Conservation (phyloP, 176 grass and related monocot species). For the Juncus effusus region DNA sequence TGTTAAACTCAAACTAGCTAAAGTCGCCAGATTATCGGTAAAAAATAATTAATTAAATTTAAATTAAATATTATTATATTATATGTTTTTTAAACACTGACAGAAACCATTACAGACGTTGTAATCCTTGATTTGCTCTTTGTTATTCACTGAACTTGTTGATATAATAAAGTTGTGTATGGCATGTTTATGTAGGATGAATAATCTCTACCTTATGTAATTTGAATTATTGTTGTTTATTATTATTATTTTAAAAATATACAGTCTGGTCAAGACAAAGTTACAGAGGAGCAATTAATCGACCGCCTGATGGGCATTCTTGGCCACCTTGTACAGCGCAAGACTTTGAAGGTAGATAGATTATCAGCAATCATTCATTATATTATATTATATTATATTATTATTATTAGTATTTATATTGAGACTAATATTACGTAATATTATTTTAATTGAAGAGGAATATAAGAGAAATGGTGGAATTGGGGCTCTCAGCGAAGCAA, state of each 20-base stretch:
- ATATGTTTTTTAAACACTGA: conserved; percentile 1
- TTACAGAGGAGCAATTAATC: conserved; percentile 74
- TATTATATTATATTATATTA: conserved; percentile 10
- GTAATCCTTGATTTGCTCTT: conserved; percentile 1
- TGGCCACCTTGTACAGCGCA: conserved; percentile 90
- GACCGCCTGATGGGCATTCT: conserved; percentile 93
- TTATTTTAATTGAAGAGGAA: conserved; percentile 62
- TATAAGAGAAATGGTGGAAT: conserved; percentile 97
- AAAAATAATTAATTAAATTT: conserved; percentile 30
- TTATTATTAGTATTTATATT: conserved; percentile 4
- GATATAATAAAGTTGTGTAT: not conserved
- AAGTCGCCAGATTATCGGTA: conserved; percentile 99
- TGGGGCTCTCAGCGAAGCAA: conserved; percentile 83
- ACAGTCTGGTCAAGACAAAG: conserved; percentile 81
- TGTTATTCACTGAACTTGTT: not conserved
- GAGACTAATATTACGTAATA: not conserved
- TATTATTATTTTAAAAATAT: conserved; percentile 27
- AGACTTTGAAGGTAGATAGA: conserved; percentile 71
- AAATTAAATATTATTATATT: conserved; percentile 12
- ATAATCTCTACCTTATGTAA: conserved; percentile 10
- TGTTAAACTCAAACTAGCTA: conserved; percentile 91
- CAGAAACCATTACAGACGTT: not conserved
- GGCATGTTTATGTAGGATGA: conserved; percentile 5
- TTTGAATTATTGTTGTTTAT: not conserved
- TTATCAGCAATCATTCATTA: too few species aligned